Evolutionary conservation across 2,329 filamentous ascomycete species (phyloP).

Genomic region (Pestalotiopsis sp.): DNA sequence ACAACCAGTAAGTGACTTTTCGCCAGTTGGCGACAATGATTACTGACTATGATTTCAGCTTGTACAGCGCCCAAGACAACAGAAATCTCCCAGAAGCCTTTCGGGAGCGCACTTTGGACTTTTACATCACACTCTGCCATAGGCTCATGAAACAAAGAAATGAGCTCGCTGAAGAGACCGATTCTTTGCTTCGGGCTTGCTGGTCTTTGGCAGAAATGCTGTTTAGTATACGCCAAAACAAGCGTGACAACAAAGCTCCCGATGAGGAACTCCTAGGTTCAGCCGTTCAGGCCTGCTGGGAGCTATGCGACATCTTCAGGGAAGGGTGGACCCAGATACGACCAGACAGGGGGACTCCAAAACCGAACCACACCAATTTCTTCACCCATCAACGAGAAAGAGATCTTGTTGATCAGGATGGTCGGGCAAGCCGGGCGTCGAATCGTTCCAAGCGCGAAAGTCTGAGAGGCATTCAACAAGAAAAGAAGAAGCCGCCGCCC

Average conservation of each 20-base stretch:
- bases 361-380: slow-evolving; percentile 78
- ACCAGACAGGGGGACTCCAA: slow-evolving; percentile 82
- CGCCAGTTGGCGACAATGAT: background rate
- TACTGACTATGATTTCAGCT: slow-evolving; percentile 38
- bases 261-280: slow-evolving; percentile 87
- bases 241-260: slow-evolving; percentile 69
- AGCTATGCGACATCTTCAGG: slow-evolving; percentile 89
- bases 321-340: slow-evolving; percentile 90
- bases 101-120: slow-evolving; percentile 86
- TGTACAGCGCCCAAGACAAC: slow-evolving; percentile 87
- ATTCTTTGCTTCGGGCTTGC: slow-evolving; percentile 81
- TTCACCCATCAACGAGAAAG: slow-evolving; percentile 48
- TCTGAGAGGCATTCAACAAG: slow-evolving; percentile 50
- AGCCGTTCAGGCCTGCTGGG: slow-evolving; percentile 92
- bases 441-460: slow-evolving; percentile 59
- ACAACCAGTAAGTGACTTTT: slow-evolving; percentile 70
- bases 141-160: slow-evolving; percentile 93
- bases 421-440: slow-evolving; percentile 51
- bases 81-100: slow-evolving; percentile 83
- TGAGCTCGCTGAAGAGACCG: slow-evolving; percentile 78
- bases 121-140: slow-evolving; percentile 92
- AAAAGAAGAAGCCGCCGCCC: slow-evolving; percentile 49
- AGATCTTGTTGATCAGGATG: slow-evolving; percentile 50
- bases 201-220: slow-evolving; percentile 93
- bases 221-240: slow-evolving; percentile 85